A percentile compares a stretch with the other conserved stretches of the same genome.
Conservation (phyloP, 1,284 basidiomycete species). For the Thecaphora frezii region DNA sequence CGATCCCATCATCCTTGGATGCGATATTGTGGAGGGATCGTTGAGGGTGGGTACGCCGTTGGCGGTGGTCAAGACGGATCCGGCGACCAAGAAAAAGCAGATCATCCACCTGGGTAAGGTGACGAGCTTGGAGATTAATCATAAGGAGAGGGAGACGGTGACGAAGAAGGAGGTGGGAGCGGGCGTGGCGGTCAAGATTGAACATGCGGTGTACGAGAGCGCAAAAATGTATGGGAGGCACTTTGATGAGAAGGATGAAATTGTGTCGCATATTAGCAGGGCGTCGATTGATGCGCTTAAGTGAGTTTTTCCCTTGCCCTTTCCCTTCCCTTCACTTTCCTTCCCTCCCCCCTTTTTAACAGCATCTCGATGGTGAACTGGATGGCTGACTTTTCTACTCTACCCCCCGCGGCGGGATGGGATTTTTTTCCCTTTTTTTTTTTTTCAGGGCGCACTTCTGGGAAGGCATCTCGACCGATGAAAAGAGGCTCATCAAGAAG, state of each 20-base stretch:
- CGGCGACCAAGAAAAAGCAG: conserved; percentile 83
- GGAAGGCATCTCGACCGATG: conserved; percentile 83
- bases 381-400: neutral
- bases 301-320: no score
- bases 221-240: conserved; percentile 75
- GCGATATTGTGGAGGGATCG: conserved; percentile 88
- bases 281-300: conserved; percentile 93
- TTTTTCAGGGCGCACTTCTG: conserved; percentile 75
- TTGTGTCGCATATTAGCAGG: conserved; percentile 85
- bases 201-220: conserved; percentile 92
- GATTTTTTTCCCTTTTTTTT: conserved; percentile 59
- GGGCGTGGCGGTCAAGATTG: conserved; percentile 97
- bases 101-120: conserved; percentile 91
- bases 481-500: conserved; percentile 90
- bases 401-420: neutral
- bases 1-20: conserved; percentile 92
- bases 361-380: no score
- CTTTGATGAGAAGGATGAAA: conserved; percentile 94
- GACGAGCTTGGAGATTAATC: conserved; percentile 64
- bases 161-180: conserved; percentile 91
- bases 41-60: conserved; percentile 92
- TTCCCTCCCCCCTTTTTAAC: no score
- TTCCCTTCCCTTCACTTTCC: no score
- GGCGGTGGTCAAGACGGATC: conserved; percentile 87
- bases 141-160: conserved; percentile 68